Conservation (phyloP, 306 rosid species). For the Lotus japonicus region DNA sequence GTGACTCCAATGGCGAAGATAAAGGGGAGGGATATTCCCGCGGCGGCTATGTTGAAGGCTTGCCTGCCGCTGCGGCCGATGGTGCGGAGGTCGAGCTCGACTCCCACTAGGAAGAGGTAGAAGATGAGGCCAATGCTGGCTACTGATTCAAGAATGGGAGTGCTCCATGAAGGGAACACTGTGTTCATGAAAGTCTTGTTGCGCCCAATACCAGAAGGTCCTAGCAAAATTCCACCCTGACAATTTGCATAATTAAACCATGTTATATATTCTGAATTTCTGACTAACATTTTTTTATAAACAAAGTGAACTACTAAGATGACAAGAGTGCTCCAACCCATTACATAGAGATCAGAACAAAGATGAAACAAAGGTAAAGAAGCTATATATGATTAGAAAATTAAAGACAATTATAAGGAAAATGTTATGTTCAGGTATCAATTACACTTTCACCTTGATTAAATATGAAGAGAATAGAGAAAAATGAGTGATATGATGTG, state of each 20-base stretch:
- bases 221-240: slow-evolving; percentile 79
- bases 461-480: no score
- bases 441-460: no score
- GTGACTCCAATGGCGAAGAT: slow-evolving; percentile 52
- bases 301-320: no score
- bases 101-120: slow-evolving; percentile 69
- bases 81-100: slow-evolving; percentile 57
- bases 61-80: slow-evolving; percentile 49
- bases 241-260: neutral
- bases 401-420: no score
- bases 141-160: slow-evolving; percentile 56
- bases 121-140: slow-evolving; percentile 72
- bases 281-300: no score
- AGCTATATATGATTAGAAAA: no score
- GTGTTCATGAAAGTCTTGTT: slow-evolving; percentile 37
- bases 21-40: slow-evolving; percentile 69
- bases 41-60: slow-evolving; percentile 56
- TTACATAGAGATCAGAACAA: no score
- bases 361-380: no score
- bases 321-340: no score
- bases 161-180: slow-evolving; percentile 68
- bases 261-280: neutral
- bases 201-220: slow-evolving; percentile 68
- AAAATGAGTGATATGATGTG: no score
- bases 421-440: no score